Evolutionary conservation across 2,329 filamentous ascomycete species (phyloP), one percentile per base, ranked within the genome.

Genomic region (Tolypocladium guangdongense): DNA sequence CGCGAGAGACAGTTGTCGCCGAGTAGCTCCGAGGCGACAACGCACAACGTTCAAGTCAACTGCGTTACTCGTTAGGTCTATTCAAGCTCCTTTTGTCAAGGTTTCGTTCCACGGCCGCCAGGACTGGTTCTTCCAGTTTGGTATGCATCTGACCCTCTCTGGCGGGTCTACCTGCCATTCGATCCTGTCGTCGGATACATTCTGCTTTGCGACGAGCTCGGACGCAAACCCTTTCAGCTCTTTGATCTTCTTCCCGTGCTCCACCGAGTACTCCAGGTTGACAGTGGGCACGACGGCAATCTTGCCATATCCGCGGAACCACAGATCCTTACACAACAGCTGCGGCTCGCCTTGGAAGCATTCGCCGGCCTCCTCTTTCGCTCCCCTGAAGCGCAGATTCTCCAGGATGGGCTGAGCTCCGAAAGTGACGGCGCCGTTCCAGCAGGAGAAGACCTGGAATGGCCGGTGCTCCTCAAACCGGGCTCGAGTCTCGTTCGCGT

Each of bases 361-460:
- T 60, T 83, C 80, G 4, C 63, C 69, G 18, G 53, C 49, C 2
- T 56, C 47, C 11, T 54, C 50, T 7, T 54, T 53, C 2, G 55
- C 58, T 18, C 65, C 59, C 1, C 80, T 71, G 59, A 83, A 83
- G 7, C 62, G 57, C 2, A 82, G 62, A 0, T 66, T 64, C 0
- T 66, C 64, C 7, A 80, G 54, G 14, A 83, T 61, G 0, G 78
- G 76, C 38, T 66, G 64, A 0, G 78, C 78, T 0, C 66, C 67
- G 49, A 83, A 74, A 0, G 71, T 72, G 0, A 71, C 70, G 0
- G 75, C 77, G 3, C 81, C 81, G 54, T 83, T 82, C 80, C 81
- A 83, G 62, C 81, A 84, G 1, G 78, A 63, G 54, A 80, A 83
- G 0, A 82, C 80, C 61, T 83, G 81, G 55, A 83, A 77, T 0